Evolutionary conservation across 495 filamentous ascomycete species (phyloP).

Genomic region (Xylaria flabelliformis): DNA sequence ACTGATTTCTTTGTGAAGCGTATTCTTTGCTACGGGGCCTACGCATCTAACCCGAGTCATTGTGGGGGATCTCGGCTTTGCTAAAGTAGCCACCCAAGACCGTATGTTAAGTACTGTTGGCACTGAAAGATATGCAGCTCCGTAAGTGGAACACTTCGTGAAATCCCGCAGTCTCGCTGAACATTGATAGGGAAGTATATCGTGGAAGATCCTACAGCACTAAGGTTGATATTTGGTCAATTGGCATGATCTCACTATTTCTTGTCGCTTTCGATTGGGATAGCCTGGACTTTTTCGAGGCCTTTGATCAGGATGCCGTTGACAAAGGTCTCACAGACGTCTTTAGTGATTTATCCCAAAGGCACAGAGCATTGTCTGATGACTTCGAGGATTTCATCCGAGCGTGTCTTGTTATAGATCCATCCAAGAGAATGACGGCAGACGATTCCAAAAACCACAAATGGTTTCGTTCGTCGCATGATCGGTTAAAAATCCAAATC

Average conservation of each 20-base stretch:
- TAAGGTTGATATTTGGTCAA: slow-evolving; percentile 54
- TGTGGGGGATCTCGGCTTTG: slow-evolving; percentile 77
- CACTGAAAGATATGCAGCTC: slow-evolving; percentile 70
- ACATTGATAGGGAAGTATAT: slow-evolving; percentile 34
- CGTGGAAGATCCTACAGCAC: slow-evolving; percentile 35
- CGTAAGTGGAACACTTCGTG: slow-evolving; percentile 59
- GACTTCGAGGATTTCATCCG: slow-evolving; percentile 61
- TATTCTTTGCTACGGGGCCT: slow-evolving; percentile 73
- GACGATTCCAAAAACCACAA: slow-evolving; percentile 60
- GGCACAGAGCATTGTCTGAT: slow-evolving; percentile 41
- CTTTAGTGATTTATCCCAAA: slow-evolving; percentile 30
- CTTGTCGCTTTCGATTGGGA: slow-evolving; percentile 33
- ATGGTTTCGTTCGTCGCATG: slow-evolving; percentile 18
- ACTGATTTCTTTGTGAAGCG: slow-evolving; percentile 38
- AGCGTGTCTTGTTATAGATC: slow-evolving; percentile 59
- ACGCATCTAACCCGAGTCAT: slow-evolving; percentile 62
- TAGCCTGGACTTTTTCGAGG: slow-evolving; percentile 35
- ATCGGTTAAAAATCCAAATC: slow-evolving; percentile 19
- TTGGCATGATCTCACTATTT: slow-evolving; percentile 27
- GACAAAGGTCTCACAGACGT: slow-evolving; percentile 39
- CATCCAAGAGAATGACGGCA: slow-evolving; percentile 58
- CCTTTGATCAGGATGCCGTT: slow-evolving; percentile 35
- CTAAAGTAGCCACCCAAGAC: slow-evolving; percentile 49
- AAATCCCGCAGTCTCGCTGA: not conserved
- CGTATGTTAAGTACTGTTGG: slow-evolving; percentile 70